Conservation (phyloP, 2,329 filamentous ascomycete species). For the Fusarium xylarioides region DNA sequence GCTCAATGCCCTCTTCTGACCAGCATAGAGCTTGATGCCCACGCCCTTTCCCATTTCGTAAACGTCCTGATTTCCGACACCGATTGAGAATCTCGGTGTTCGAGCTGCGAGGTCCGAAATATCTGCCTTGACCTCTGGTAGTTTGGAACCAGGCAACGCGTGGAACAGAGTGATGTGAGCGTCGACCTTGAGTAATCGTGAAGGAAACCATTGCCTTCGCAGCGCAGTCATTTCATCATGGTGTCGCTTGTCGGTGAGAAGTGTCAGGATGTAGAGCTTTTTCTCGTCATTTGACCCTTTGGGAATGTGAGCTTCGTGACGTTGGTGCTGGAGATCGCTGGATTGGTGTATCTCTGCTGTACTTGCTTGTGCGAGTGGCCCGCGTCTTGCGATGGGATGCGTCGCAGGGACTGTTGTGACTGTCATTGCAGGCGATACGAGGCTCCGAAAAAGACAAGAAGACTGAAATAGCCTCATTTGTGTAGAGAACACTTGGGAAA, state of each 20-base stretch:
- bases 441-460: not conserved
- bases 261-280: slow-evolving; percentile 18
- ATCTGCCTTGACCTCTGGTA: slow-evolving; percentile 8
- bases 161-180: slow-evolving; percentile 31
- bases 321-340: slow-evolving; percentile 15
- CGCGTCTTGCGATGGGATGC: not conserved
- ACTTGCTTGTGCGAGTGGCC: not conserved
- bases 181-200: slow-evolving; percentile 19
- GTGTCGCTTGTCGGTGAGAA: slow-evolving; percentile 18
- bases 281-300: not conserved
- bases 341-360: not conserved
- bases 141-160: slow-evolving; percentile 25
- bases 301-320: slow-evolving; percentile 11
- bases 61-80: not conserved
- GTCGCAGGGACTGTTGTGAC: slow-evolving; percentile 14
- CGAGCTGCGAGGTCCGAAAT: not conserved
- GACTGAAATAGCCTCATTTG: not conserved
- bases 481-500: too few relatives aligned
- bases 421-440: not conserved
- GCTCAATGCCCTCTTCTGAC: not conserved
- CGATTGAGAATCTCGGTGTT: not conserved
- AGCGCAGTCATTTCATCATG: slow-evolving; percentile 15
- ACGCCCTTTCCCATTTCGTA: slow-evolving; percentile 29
- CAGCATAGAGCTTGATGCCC: slow-evolving; percentile 15
- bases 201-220: slow-evolving; percentile 26